Conservation (phyloP, 2,329 filamentous ascomycete species). For the Clonostachys solani region DNA sequence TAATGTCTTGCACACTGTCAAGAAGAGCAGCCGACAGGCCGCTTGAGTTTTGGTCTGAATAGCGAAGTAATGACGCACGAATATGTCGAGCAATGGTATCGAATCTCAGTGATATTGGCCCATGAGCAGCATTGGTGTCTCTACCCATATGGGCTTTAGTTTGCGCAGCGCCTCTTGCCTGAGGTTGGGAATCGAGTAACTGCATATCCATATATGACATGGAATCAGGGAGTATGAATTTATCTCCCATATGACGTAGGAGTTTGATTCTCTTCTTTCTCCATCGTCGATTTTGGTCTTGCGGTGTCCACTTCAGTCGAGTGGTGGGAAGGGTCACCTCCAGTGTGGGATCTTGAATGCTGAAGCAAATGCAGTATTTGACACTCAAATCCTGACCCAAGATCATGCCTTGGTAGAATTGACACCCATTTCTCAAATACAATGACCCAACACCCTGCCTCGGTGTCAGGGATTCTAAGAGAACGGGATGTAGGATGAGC, state of each 20-base stretch:
- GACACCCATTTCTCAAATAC: slow-evolving; percentile 24
- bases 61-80: too few relatives aligned
- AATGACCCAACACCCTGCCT: slow-evolving; percentile 14
- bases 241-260: slow-evolving; percentile 17
- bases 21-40: too few relatives aligned
- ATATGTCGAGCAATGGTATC: too few relatives aligned
- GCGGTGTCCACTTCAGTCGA: slow-evolving; percentile 15
- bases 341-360: slow-evolving; percentile 12
- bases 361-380: slow-evolving; percentile 28
- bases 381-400: slow-evolving; percentile 37
- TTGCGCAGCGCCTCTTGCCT: too few relatives aligned
- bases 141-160: too few relatives aligned
- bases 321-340: slow-evolving; percentile 18
- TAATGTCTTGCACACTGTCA: slow-evolving; percentile 1
- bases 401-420: slow-evolving; percentile 42
- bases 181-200: too few relatives aligned
- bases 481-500: slow-evolving; percentile 14
- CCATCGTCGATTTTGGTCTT: slow-evolving; percentile 15
- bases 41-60: too few relatives aligned
- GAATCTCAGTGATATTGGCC: too few relatives aligned
- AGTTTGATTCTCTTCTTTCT: slow-evolving; percentile 18
- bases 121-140: too few relatives aligned
- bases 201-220: slow-evolving; percentile 18
- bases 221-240: slow-evolving; percentile 31
- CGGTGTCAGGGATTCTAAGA: slow-evolving; percentile 7